Evolutionary conservation across 345 rosid species (phyloP).

Genomic region (Barbarea vulgaris): DNA sequence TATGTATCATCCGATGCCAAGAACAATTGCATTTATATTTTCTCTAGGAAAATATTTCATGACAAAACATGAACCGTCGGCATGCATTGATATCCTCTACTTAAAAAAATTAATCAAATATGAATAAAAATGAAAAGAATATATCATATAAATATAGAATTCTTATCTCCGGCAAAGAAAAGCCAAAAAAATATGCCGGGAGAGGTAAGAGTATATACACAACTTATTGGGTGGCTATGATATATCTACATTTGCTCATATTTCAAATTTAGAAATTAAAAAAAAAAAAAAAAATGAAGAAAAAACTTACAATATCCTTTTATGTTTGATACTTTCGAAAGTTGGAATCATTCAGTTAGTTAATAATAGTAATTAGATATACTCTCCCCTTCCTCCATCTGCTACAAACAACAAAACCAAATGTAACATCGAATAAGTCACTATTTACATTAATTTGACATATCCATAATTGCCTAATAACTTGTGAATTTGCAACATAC

Average conservation of each 20-base stretch:
- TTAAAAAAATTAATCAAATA: not conserved
- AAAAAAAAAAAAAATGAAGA: not conserved
- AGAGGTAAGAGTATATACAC: constrained; percentile 25
- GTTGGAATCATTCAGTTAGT: constrained; percentile 17
- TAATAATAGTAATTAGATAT: constrained; percentile 18
- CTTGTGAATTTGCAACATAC: not conserved
- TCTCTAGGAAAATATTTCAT: not conserved
- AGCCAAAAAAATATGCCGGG: constrained; percentile 8
- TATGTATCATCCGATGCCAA: too few relatives aligned
- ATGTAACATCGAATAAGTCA: not conserved
- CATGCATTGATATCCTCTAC: constrained; percentile 1
- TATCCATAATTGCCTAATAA: constrained; percentile 1
- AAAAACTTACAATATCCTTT: constrained; percentile 5
- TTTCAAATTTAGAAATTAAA: not conserved
- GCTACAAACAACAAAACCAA: constrained; percentile 17
- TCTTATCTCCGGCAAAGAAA: constrained; percentile 1
- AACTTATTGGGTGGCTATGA: constrained; percentile 16
- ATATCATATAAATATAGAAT: not conserved
- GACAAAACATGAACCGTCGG: not conserved
- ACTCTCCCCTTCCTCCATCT: constrained; percentile 19
- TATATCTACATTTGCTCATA: constrained; percentile 39
- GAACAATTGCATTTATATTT: not conserved
- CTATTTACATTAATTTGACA: not conserved
- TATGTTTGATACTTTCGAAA: constrained; percentile 3
- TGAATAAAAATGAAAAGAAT: not conserved